phyloP scores from a whole-genome alignment of 2,329 filamentous ascomycete genomes.

The Pseudocercospora cruenta region DNA sequence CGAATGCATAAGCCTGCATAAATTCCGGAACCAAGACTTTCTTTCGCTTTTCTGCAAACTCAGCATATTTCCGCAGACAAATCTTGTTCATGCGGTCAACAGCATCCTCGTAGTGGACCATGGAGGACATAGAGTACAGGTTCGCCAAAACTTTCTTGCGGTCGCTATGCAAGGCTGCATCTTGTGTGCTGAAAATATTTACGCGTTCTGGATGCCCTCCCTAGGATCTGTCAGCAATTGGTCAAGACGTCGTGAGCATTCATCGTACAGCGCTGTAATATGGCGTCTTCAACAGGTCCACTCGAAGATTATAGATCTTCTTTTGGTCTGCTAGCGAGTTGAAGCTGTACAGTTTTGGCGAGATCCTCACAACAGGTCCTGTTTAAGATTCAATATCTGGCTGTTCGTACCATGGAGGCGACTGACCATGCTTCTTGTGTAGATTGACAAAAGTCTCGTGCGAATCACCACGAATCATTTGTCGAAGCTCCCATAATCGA shows the following conservation, averaged over 20 bases:
- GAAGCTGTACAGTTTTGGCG: slow-evolving; percentile 38
- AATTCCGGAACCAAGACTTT: slow-evolving; percentile 38
- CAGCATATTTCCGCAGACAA: not conserved
- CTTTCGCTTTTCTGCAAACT: not conserved
- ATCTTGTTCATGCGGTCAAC: slow-evolving; percentile 27
- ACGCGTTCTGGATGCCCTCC: slow-evolving; percentile 40
- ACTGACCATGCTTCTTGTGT: slow-evolving; percentile 14
- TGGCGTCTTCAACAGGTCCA: slow-evolving; percentile 46
- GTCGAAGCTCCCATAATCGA: slow-evolving; percentile 12
- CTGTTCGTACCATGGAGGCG: not conserved
- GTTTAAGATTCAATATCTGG: not conserved
- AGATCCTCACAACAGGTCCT: slow-evolving; percentile 35
- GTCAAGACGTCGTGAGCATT: slow-evolving; percentile 38
- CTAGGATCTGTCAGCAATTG: not conserved
- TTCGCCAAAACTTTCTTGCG: slow-evolving; percentile 41
- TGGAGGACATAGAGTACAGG: slow-evolving; percentile 43
- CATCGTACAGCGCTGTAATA: slow-evolving; percentile 42
- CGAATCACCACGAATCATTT: slow-evolving; percentile 10
- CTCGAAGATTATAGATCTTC: slow-evolving; percentile 42
- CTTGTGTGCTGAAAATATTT: slow-evolving; percentile 45
- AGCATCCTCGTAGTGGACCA: slow-evolving; percentile 45
- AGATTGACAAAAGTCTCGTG: slow-evolving; percentile 4
- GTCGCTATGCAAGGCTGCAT: slow-evolving; percentile 42
- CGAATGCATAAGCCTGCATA: slow-evolving; percentile 48
- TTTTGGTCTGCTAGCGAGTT: slow-evolving; percentile 36